Evolutionary conservation across 2,329 filamentous ascomycete genomes (phyloP).

Genomic region (Aureobasidium sp.): DNA sequence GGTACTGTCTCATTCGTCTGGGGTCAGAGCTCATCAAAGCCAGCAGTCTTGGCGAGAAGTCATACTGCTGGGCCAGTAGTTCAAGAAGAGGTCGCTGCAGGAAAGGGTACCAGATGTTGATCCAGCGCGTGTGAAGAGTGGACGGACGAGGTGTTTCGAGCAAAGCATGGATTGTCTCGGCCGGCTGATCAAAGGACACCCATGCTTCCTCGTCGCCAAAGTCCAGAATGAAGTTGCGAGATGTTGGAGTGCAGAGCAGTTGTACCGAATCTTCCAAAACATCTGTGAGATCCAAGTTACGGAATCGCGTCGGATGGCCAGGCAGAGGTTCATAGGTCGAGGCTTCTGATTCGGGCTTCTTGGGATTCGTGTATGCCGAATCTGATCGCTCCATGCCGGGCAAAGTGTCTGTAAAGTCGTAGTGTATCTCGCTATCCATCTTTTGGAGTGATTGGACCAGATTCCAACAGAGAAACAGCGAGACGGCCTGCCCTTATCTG

Average conservation of each 20-base stretch:
- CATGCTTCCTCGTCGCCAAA: constrained; percentile 50
- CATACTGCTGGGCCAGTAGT: constrained; percentile 53
- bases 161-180: constrained; percentile 35
- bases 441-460: background rate
- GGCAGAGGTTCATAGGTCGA: background rate
- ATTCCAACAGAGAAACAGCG: background rate
- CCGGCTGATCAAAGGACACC: constrained; percentile 48
- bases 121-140: constrained; percentile 57
- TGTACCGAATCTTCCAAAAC: constrained; percentile 40
- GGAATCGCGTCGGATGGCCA: constrained; percentile 28
- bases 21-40: constrained; percentile 56
- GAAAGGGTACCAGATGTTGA: constrained; percentile 65
- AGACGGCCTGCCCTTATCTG: background rate
- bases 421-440: background rate
- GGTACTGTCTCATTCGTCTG: constrained; percentile 17
- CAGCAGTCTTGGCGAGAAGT: constrained; percentile 58
- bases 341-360: constrained; percentile 4
- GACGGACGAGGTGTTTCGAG: constrained; percentile 36
- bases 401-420: background rate
- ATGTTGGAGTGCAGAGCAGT: constrained; percentile 33
- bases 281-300: constrained; percentile 45
- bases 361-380: background rate
- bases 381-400: constrained; percentile 8
- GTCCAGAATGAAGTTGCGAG: constrained; percentile 56
- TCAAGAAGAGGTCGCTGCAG: constrained; percentile 49